Percentiles rank a stretch among this genome's conserved stretches.
These are phyloP conservation scores for Gossypium davidsonii DNA, from an alignment of 441 rosid species.

Conservation along the genomic window DNA sequence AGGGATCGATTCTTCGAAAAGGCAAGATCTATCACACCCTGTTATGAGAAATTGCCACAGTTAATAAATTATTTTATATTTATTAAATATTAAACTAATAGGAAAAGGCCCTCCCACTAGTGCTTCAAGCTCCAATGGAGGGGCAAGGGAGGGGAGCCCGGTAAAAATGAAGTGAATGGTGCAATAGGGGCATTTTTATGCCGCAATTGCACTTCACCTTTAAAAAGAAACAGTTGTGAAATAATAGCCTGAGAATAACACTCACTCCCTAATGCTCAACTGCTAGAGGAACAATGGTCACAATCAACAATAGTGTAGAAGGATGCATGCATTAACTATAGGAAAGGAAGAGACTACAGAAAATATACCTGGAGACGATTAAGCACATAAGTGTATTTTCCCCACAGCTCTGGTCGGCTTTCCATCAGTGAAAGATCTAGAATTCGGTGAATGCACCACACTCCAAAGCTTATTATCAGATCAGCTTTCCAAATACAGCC, in stretches of 20 bases:
- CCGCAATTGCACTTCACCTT: background rate
- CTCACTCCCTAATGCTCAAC: background rate
- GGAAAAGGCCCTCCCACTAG: background rate
- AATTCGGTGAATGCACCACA: conserved; percentile 94
- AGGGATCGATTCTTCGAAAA: conserved; percentile 71
- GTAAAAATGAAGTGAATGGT: background rate
- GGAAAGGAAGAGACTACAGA: background rate
- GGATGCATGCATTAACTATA: background rate
- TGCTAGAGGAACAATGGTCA: background rate
- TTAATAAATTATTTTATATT: background rate
- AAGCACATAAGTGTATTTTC: conserved; percentile 88
- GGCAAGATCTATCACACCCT: conserved; percentile 84
- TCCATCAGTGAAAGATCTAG: conserved; percentile 90
- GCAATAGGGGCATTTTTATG: background rate
- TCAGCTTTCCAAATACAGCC: conserved; percentile 84
- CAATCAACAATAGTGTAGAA: background rate
- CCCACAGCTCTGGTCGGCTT: conserved; percentile 98
- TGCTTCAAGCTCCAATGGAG: background rate
- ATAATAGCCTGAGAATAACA: background rate
- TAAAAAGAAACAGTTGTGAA: background rate
- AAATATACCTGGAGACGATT: conserved; percentile 88
- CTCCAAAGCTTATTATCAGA: conserved; percentile 81
- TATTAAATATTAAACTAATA: background rate
- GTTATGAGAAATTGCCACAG: conserved; percentile 12
- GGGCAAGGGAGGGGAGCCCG: background rate